Percentiles rank a stretch among this genome's conserved stretches.
These are phyloP conservation scores for Blastobotrys elegans DNA, from an alignment of 1,139 yeast species.

Conservation along the genomic window DNA sequence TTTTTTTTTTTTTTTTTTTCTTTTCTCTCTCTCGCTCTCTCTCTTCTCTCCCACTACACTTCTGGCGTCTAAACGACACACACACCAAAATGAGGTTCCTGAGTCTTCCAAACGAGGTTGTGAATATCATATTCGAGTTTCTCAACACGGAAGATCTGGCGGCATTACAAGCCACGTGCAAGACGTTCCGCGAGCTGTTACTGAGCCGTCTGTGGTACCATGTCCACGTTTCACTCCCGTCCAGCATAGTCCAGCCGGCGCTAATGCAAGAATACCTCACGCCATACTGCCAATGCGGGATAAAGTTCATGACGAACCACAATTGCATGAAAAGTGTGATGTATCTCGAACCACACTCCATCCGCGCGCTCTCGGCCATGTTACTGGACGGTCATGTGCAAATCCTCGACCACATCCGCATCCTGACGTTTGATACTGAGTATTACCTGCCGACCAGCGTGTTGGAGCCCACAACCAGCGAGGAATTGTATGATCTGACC, in stretches of 20 bases:
- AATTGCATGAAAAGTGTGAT: background rate
- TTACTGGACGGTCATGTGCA: constrained; percentile 1
- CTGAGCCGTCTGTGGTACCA: background rate
- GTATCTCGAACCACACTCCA: background rate
- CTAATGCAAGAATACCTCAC: background rate
- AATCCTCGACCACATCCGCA: background rate
- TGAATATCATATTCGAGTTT: background rate
- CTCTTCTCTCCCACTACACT: too few relatives aligned
- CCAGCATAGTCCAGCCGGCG: background rate
- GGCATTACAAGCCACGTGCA: background rate
- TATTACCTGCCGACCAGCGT: background rate
- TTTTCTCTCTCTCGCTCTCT: too few relatives aligned
- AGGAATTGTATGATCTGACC: background rate
- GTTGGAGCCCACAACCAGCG: background rate
- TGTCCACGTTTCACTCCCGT: background rate
- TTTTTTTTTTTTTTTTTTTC: too few relatives aligned
- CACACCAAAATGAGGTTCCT: background rate
- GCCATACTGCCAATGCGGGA: background rate
- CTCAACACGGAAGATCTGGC: background rate
- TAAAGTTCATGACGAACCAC: background rate
- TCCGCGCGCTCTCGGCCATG: background rate
- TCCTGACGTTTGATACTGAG: constrained; percentile 1
- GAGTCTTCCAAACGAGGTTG: constrained; percentile 3
- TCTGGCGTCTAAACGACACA: too few relatives aligned
- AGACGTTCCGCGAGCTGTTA: background rate